phyloP scores from a whole-genome alignment of 2,329 filamentous ascomycete genomes.

The Neopestalotiopsis sp. region DNA sequence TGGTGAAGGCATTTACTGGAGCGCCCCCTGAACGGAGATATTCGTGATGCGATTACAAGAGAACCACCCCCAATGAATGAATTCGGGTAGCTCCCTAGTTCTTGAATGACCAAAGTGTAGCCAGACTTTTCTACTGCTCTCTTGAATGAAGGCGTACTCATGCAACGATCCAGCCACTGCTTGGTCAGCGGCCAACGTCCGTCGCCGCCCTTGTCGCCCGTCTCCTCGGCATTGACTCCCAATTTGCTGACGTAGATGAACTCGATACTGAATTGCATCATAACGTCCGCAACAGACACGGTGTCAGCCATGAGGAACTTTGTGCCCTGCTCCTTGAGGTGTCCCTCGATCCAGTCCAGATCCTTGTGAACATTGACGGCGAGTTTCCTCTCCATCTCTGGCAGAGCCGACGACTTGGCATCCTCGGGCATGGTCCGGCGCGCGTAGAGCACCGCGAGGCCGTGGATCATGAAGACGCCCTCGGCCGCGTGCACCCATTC shows the following conservation, averaged over 20 bases:
- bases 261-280: slow-evolving; percentile 16
- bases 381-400: slow-evolving; percentile 11
- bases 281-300: slow-evolving; percentile 8
- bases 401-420: background rate
- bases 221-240: slow-evolving; percentile 5
- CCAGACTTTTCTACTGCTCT: slow-evolving; percentile 3
- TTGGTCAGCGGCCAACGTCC: slow-evolving; percentile 9
- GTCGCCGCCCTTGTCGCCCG: slow-evolving; percentile 2
- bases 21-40: background rate
- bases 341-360: slow-evolving; percentile 9
- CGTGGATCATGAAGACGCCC: slow-evolving; percentile 7
- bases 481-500: slow-evolving; percentile 15
- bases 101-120: slow-evolving; percentile 1
- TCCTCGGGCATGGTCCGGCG: slow-evolving; percentile 7
- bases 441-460: slow-evolving; percentile 2
- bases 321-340: slow-evolving; percentile 6
- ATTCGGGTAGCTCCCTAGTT: background rate
- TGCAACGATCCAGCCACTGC: slow-evolving; percentile 11
- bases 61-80: background rate
- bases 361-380: slow-evolving; percentile 8
- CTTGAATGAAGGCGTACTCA: background rate
- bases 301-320: slow-evolving; percentile 6
- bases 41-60: background rate
- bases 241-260: slow-evolving; percentile 5
- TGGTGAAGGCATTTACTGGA: slow-evolving; percentile 32